Base-by-base conservation (phyloP, 352 stramenopile genomes). In the Achlya hypogyna region DNA sequence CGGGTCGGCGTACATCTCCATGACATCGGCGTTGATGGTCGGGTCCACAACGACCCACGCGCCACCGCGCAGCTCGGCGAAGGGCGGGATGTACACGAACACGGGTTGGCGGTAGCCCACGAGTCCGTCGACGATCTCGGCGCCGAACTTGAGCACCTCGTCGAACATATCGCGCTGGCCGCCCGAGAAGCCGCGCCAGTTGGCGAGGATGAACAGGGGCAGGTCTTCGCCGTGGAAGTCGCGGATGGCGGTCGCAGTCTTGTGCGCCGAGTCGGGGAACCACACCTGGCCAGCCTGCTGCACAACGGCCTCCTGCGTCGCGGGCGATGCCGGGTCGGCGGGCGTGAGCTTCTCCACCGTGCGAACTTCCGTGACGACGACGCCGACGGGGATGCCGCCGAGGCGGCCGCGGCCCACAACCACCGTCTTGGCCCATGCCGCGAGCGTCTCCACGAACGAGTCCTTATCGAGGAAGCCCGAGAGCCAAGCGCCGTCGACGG, bases 161-260 rank as follows among this genome's bases (percentile, higher is more conserved):
- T 99, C 96, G 78, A 99, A 99, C 97, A 99, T 99, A 73, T 99
- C 98, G 64, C 97, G 86, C 78, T 99, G 96, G 22, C 98, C 97
- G 56, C 97, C 98, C 31, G 94, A 99, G 81, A 99, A 99, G 51
- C 98, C 98, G 73, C 98, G 88, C 98, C 98, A 99, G 85, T 99
- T 99, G 43, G 97, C 97, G 65, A 99, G 97, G 63, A 99, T 98
- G 68, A 99, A 98, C 22, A 99, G 79, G 64, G 98, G 98, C 49
- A 99, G 80, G 71, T 98, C 97, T 75, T 99, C 98, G 27, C 93
- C 94, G 71, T 98, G 87, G 78, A 99, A 99, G 85, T 99, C 98
- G 67, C 93, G 92, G 79, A 99, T 99, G 29, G 97, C 97, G 69
- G 98, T 98, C 27, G 97, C 97, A 34, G 98, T 99, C 86, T 99